phyloP scores from a whole-genome alignment of 192 early-diverging fungal genomes.

The Diversispora epigaea region DNA sequence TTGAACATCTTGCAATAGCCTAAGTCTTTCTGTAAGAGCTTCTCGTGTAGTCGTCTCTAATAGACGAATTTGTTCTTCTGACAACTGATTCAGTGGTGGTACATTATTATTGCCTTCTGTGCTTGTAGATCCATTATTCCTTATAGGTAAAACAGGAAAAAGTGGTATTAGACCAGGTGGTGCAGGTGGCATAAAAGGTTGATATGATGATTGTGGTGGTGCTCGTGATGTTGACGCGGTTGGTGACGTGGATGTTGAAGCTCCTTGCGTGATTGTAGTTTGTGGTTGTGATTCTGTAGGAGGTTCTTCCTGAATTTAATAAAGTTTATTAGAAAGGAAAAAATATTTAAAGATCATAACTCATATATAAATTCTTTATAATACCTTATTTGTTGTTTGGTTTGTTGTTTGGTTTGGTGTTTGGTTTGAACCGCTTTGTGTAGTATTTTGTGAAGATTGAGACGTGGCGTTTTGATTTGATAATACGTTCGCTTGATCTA shows the following conservation, averaged over 20 bases:
- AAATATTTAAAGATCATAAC: neutral
- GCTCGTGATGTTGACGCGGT: constrained; percentile 19
- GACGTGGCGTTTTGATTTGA: neutral
- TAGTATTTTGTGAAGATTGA: neutral
- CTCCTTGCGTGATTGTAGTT: neutral
- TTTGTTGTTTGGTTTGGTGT: neutral
- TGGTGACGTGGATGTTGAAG: neutral
- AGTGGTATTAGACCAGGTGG: constrained; percentile 44
- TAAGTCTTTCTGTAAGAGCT: constrained; percentile 63
- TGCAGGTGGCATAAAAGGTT: constrained; percentile 4
- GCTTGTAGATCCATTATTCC: constrained; percentile 36
- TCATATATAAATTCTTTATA: neutral
- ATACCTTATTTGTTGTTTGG: neutral
- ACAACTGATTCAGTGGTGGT: constrained; percentile 43
- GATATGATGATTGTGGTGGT: constrained; percentile 14
- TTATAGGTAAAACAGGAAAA: constrained; percentile 34
- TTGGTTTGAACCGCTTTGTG: neutral
- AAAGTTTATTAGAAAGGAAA: neutral
- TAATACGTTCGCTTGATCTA: neutral
- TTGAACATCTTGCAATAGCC: constrained; percentile 62
- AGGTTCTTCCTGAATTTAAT: neutral
- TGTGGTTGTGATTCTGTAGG: constrained; percentile 8
- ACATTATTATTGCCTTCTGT: constrained; percentile 29
- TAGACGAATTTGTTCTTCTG: constrained; percentile 57
- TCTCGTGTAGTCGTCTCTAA: constrained; percentile 58